These are phyloP conservation scores for Sphagnurus paluster DNA, from an alignment of 1,284 basidiomycete species.

Conservation along the genomic window DNA sequence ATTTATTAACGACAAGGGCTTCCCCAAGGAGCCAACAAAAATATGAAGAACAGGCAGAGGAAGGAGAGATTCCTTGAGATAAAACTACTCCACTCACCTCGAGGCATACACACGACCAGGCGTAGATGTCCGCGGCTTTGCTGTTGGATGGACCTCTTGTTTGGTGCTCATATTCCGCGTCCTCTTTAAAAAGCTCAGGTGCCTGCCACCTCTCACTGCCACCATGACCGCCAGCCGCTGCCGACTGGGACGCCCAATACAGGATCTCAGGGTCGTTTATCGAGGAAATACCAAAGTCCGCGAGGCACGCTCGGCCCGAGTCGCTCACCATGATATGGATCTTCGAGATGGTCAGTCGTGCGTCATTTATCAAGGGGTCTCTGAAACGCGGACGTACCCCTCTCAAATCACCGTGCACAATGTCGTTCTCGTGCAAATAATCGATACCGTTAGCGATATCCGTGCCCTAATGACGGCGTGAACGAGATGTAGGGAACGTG, in stretches of 20 bases:
- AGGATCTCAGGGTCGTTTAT: constrained; percentile 6
- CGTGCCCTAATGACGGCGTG: constrained; percentile 7
- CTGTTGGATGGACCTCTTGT: constrained; percentile 1
- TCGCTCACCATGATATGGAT: constrained; percentile 21
- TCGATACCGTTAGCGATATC: constrained; percentile 17
- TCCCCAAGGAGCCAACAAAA: background rate
- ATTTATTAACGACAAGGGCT: too few relatives aligned
- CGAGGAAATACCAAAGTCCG: constrained; percentile 22
- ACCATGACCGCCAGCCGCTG: constrained; percentile 3
- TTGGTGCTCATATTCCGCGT: too few relatives aligned
- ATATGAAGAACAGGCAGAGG: too few relatives aligned
- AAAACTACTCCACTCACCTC: too few relatives aligned
- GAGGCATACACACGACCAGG: constrained; percentile 16
- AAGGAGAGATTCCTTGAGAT: too few relatives aligned
- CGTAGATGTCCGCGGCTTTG: constrained; percentile 19
- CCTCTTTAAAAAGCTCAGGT: constrained; percentile 17
- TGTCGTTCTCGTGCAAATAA: constrained; percentile 16
- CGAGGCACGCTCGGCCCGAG: constrained; percentile 16
- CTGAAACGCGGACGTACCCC: constrained; percentile 1
- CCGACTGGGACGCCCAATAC: constrained; percentile 8
- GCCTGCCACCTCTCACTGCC: constrained; percentile 18
- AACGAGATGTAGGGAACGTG: background rate
- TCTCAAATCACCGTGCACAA: constrained; percentile 14
- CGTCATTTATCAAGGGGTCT: too few relatives aligned
- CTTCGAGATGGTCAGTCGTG: constrained; percentile 6